These are phyloP conservation scores for Rhodotorula mucilaginosa DNA, from an alignment of 1,284 basidiomycete genomes.

Conservation along the genomic window DNA sequence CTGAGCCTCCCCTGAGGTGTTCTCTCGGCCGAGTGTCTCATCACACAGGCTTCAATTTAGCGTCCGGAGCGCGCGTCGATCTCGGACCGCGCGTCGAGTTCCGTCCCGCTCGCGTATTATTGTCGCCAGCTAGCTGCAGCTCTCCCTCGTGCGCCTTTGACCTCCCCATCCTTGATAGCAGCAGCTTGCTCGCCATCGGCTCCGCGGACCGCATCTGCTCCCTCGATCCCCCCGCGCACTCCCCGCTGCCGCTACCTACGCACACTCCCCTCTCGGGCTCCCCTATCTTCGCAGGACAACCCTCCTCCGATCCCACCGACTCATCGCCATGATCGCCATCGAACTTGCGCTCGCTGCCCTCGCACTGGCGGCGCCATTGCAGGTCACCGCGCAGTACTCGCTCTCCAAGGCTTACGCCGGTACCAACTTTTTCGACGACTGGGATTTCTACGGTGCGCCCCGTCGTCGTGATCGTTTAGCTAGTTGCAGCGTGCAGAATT, in stretches of 20 bases:
- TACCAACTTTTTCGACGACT: conserved; percentile 22
- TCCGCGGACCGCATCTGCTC: not conserved
- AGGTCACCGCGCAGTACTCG: conserved; percentile 7
- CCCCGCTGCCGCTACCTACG: too few species aligned
- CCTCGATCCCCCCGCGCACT: too few species aligned
- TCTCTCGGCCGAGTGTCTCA: too few species aligned
- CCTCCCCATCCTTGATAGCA: not conserved
- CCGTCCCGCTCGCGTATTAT: too few species aligned
- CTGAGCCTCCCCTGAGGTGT: too few species aligned
- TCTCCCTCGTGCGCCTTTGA: not conserved
- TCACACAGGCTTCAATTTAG: too few species aligned
- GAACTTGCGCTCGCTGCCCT: not conserved
- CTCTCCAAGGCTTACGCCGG: conserved; percentile 19
- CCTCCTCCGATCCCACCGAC: too few species aligned
- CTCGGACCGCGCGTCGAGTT: too few species aligned
- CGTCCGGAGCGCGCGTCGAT: too few species aligned
- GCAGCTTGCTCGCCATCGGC: not conserved
- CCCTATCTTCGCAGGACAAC: not conserved
- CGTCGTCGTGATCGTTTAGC: not conserved
- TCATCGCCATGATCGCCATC: not conserved
- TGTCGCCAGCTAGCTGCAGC: too few species aligned
- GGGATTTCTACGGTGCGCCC: conserved; percentile 31
- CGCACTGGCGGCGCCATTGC: not conserved
- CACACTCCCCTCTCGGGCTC: too few species aligned
- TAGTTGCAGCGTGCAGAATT: not conserved